Evolutionary conservation across 768 basidiomycete species (phyloP), one percentile per base, ranked within the genome.

Genomic region (Pleurotus cornucopiae): DNA sequence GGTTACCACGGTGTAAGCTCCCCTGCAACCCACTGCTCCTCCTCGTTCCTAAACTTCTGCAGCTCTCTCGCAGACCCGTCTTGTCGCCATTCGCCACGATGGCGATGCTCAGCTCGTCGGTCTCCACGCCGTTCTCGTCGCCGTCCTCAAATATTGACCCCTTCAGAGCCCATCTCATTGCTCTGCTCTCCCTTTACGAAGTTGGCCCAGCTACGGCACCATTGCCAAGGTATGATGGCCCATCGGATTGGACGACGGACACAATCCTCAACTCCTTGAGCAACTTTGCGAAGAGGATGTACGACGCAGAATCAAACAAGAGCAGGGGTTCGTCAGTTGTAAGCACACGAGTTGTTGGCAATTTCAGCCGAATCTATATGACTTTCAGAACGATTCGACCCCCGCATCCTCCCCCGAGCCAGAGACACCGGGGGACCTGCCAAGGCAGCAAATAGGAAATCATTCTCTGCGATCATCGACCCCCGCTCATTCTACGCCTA

Each of bases 161-260:
- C 2, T 83, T 83, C 63, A 62, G 80, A 44, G 70, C 73, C 7
- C 77, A 84, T 62, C 76, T 84, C 51, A 71, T 82, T 58, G 76
- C 78, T 23, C 64, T 82, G 4, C 72, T 85, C 39, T 82, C 83
- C 16, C 67, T 79, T 4, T 81, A 81, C 66, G 80, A 85, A 57
- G 71, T 78, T 45, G 75, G 77, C 57, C 74, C 74, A 14, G 67
- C 70, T 58, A 69, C 75, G 11, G 70, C 73, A 34, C 77, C 81
- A 16, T 60, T 72, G 51, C 81, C 81, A 49, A 70, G 72, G 44
- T 83, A 81, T 66, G 45, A 58, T 57, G 83, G 83, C 2, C 80
- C 78, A 4, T 45, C 67, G 40, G 76, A 82, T 66, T 78, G 78
- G 77, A 76, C 80, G 61, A 83, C 77, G 11, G 78, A 83, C 52